Evolutionary conservation across 1,284 basidiomycete species (phyloP), one percentile per base, ranked within the genome.

Genomic region (Cystobasidium sp.): DNA sequence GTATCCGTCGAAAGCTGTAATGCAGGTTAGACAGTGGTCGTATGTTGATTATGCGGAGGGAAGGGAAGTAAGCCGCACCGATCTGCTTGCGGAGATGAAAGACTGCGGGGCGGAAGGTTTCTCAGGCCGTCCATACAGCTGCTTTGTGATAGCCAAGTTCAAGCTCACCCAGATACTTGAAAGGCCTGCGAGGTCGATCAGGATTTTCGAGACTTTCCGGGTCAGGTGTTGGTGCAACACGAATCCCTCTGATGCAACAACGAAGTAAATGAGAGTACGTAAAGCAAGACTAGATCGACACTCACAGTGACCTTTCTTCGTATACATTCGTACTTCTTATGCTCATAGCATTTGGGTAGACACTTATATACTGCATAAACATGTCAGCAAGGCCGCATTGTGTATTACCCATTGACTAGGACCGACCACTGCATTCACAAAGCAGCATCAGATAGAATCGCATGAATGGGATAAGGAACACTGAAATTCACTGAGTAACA

Each of bases 301-400:
- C 64, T 49, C 39, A 69, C 75, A 80, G 75, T 14, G 76, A 72
- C 75, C 88, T 88, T 79, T 97, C 94, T 81, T 99, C 95, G 82
- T 97, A 98, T 0, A 98, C 96, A 82, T 98, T 98, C 22, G 96
- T 97, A 46, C 46, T 53, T 47, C 75, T 18, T 8, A 98, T 92
- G 78, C 89, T 90, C 67, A 88, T 81, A 20, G 86, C 86, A 55
- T 87, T 84, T 14, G 86, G 86, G 77, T 86, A 63, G 16, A 72
- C 77, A 20, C 51, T 53, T 18, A 53, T 53, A 14, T 53, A 53
- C 51, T 53, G 51, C 8, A 53, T 14, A 31, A 31, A 31, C 31
- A 31, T 31, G 31, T 31, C 5, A 31, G 31, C 31, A 5, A 31
- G 31, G 5, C 1, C 31, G 78, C 77, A 46, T 84, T 82, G 77